Conservation (phyloP, 768 basidiomycete genomes). For the Baorangia bicolor region DNA sequence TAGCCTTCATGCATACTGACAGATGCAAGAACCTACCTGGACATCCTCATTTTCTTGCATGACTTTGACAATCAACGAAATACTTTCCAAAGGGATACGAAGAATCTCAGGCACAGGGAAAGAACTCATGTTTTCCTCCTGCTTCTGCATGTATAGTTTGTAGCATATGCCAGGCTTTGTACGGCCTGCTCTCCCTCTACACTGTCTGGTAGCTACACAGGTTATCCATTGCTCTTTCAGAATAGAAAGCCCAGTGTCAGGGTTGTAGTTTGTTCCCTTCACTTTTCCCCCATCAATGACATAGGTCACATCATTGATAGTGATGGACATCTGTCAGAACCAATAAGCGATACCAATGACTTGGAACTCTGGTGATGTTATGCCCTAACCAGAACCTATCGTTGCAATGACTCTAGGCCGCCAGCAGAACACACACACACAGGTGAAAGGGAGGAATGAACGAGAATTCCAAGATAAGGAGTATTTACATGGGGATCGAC, state of each 20-base stretch:
- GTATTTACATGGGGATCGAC: no score
- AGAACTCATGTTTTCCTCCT: constrained; percentile 63
- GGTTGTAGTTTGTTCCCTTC: constrained; percentile 76
- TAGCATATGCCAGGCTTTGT: constrained; percentile 82
- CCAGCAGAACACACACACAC: no score
- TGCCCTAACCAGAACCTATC: no score
- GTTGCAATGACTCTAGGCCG: no score
- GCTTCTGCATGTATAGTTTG: constrained; percentile 79
- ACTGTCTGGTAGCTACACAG: constrained; percentile 76
- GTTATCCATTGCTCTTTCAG: constrained; percentile 80
- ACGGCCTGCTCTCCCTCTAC: constrained; percentile 88
- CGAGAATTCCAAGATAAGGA: no score
- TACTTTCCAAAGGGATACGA: constrained; percentile 79
- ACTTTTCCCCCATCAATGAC: constrained; percentile 85
- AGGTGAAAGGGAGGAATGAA: no score
- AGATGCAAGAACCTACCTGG: constrained; percentile 45
- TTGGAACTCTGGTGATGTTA: no score
- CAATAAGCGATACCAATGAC: background rate
- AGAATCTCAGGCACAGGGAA: constrained; percentile 89
- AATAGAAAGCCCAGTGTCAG: constrained; percentile 67
- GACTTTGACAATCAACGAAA: constrained; percentile 80
- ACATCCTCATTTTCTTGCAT: constrained; percentile 77
- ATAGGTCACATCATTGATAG: constrained; percentile 85
- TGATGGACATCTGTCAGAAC: constrained; percentile 70
- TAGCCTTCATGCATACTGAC: background rate